phyloP scores from a whole-genome alignment of 1,284 basidiomycete genomes.

The Peniophora sp. region DNA sequence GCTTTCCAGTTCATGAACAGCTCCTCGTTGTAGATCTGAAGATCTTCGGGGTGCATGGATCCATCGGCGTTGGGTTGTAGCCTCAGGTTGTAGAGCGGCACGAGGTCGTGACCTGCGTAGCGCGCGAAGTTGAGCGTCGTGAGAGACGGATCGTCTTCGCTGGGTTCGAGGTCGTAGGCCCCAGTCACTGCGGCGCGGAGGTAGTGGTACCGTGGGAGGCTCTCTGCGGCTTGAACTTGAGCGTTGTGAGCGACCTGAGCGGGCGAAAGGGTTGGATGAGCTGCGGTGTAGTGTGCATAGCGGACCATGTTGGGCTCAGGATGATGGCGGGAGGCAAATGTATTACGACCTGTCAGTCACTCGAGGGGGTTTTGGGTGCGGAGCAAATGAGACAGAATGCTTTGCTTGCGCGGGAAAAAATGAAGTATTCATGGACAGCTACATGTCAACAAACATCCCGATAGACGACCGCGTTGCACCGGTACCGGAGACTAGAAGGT shows the following conservation, averaged over 20 bases:
- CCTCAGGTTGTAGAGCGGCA: background rate
- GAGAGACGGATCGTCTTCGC: background rate
- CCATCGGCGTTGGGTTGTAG: background rate
- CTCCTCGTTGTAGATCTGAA: background rate
- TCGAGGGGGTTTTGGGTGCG: too few relatives aligned
- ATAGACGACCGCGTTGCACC: slow-evolving; percentile 25
- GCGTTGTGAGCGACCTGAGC: too few relatives aligned
- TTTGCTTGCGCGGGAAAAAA: too few relatives aligned
- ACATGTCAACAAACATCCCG: slow-evolving; percentile 20
- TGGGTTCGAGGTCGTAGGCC: background rate
- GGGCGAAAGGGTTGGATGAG: too few relatives aligned
- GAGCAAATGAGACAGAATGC: too few relatives aligned
- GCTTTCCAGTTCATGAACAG: background rate
- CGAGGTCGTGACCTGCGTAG: background rate
- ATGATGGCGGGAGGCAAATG: too few relatives aligned
- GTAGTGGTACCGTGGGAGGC: background rate
- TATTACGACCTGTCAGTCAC: too few relatives aligned
- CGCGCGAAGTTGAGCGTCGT: background rate
- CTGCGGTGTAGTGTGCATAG: too few relatives aligned
- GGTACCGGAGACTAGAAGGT: slow-evolving; percentile 21
- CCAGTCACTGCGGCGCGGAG: background rate
- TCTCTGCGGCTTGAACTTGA: too few relatives aligned
- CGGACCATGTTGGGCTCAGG: too few relatives aligned
- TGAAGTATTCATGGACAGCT: too few relatives aligned
- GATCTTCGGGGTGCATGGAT: background rate